Base-by-base conservation (phyloP, 768 basidiomycete genomes). In the Russula abietina region DNA sequence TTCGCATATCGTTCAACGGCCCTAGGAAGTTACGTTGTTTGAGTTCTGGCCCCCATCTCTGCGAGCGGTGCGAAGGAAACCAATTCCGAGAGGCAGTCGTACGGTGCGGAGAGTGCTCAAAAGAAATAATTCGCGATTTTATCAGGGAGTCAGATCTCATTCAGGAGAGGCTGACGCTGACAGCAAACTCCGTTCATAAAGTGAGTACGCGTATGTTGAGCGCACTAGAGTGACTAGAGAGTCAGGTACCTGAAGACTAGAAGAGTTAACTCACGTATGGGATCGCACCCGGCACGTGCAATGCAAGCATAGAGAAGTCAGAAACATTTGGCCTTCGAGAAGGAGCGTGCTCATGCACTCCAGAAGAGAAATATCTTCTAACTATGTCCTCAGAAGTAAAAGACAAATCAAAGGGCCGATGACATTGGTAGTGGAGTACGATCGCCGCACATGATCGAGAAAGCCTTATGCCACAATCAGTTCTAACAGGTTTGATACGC, bases 31-130 rank as follows among this genome's bases (percentile, higher is more conserved):
- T 45, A 87, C 87, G 62, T 87, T n/a, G n/a, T 36, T 86, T 1
- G 87, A 87, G 67, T 88, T 85, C 71, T 89, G 86, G 61, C 87
- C 88, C 88, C 85, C 85, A 88, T 70, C 87, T 88, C 36, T 85
- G 86, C 30, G 1, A 39, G 16, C 46, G 64, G 76, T 76, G 67
- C 79, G 82, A 68, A 83, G 86, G 24, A 80, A 82, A 56, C 52
- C 32, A 32, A 19, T 50, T 55, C 28, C 19, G 53, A 45, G 53
- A 45, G 11, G 39, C 55, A 28, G 32, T 52, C 56, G 22, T 11
- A 30, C 28, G 38, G 36, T 11, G 38, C 28, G 38, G 36, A 24
- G 32, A 24, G 36, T 36, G 36, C n/a, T 4, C 12, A 12, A 50
- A 32, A 11, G 17, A 45, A 16, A n/a, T n/a, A 9, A 4, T 52